Percentiles rank a stretch among this genome's conserved stretches.
These are phyloP conservation scores for Drechslerella coelobrocha DNA, from an alignment of 2,329 filamentous ascomycete species.

Conservation along the genomic window DNA sequence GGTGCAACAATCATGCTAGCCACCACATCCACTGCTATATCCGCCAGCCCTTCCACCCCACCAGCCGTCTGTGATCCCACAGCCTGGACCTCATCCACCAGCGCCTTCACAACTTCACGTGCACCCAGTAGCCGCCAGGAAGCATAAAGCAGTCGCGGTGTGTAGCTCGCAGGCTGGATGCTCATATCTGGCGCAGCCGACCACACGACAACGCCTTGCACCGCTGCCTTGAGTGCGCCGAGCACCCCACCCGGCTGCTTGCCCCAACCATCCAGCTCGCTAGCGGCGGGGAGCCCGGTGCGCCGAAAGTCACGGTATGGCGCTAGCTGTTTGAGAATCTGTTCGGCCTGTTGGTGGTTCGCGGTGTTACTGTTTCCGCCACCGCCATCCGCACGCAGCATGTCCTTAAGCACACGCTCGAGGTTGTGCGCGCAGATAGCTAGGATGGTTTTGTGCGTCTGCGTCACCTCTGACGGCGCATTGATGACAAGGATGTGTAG, in stretches of 20 bases:
- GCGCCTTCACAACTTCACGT: slow-evolving; percentile 64
- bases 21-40: slow-evolving; percentile 44
- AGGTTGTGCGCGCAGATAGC: slow-evolving; percentile 53
- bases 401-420: slow-evolving; percentile 53
- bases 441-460: slow-evolving; percentile 54
- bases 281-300: slow-evolving; percentile 68
- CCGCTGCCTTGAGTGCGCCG: slow-evolving; percentile 66
- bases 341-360: slow-evolving; percentile 72
- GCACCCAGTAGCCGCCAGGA: slow-evolving; percentile 69
- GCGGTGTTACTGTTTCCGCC: slow-evolving; percentile 64
- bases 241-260: slow-evolving; percentile 65
- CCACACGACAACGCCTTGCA: slow-evolving; percentile 73
- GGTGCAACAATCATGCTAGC: slow-evolving; percentile 41
- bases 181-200: slow-evolving; percentile 66
- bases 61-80: background rate
- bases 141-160: slow-evolving; percentile 72
- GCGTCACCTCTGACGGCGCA: slow-evolving; percentile 73
- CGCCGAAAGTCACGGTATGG: slow-evolving; percentile 67
- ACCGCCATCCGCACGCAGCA: slow-evolving; percentile 44
- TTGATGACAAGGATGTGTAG: slow-evolving; percentile 72
- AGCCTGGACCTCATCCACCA: slow-evolving; percentile 39
- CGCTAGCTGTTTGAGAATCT: slow-evolving; percentile 71
- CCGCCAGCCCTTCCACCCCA: slow-evolving; percentile 16
- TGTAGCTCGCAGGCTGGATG: slow-evolving; percentile 70
- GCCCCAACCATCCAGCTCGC: slow-evolving; percentile 73